These are phyloP conservation scores for Pythium chondricola DNA, from an alignment of 352 stramenopile species.

Conservation along the genomic window DNA sequence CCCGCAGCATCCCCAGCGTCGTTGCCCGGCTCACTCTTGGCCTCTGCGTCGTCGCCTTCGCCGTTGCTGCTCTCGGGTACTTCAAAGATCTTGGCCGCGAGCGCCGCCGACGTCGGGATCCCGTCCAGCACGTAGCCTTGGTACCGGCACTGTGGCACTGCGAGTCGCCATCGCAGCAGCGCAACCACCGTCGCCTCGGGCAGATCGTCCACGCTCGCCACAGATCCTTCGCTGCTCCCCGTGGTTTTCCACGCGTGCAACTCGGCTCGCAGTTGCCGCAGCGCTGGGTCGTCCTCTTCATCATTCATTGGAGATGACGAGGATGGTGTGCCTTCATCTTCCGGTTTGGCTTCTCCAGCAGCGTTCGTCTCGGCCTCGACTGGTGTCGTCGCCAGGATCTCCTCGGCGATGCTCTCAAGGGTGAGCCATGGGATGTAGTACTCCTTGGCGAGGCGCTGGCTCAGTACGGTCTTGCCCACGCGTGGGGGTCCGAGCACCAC, in stretches of 20 bases:
- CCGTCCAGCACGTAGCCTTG: constrained; percentile 82
- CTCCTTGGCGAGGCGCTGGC: constrained; percentile 42
- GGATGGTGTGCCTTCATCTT: constrained; percentile 10
- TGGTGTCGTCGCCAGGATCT: constrained; percentile 26
- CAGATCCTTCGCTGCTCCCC: constrained; percentile 8
- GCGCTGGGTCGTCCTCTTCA: constrained; percentile 16
- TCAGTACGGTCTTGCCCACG: constrained; percentile 58
- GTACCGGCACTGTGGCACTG: constrained; percentile 51
- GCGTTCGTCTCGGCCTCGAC: not conserved
- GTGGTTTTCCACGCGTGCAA: constrained; percentile 26
- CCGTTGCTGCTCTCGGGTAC: constrained; percentile 7
- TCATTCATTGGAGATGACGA: constrained; percentile 13
- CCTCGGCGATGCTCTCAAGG: constrained; percentile 32
- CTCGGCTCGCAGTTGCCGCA: constrained; percentile 35
- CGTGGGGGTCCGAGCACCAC: constrained; percentile 65
- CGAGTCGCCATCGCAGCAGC: constrained; percentile 65
- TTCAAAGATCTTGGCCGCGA: constrained; percentile 46
- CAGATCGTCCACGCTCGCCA: constrained; percentile 21
- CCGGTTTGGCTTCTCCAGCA: constrained; percentile 6
- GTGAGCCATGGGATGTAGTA: constrained; percentile 74
- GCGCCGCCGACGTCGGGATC: constrained; percentile 35
- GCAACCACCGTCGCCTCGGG: constrained; percentile 29
- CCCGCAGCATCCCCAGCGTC: constrained; percentile 15
- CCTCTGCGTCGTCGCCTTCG: constrained; percentile 19
- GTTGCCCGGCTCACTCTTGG: constrained; percentile 14